A percentile compares a stretch with the other conserved stretches of the same genome.
phyloP scores from a whole-genome alignment of 805 yeast genomes.

The Myxozyma vanderwaltii region DNA sequence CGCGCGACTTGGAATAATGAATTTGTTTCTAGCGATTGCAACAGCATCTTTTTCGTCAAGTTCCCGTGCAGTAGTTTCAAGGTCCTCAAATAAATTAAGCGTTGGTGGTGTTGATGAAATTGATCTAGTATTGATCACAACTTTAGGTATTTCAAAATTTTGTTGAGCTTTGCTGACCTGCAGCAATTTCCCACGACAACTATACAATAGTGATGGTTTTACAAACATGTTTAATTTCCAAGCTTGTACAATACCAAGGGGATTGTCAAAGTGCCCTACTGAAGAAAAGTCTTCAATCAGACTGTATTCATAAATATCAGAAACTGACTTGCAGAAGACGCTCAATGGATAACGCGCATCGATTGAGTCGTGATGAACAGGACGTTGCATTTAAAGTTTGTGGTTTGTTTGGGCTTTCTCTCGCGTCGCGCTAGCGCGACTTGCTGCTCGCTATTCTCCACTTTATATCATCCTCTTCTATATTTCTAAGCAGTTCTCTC shows the following conservation, averaged over 20 bases:
- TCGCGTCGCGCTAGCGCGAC: conserved; percentile 12
- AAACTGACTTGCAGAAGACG: no score
- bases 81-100: not conserved
- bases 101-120: not conserved
- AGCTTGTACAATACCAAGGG: no score
- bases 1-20: conserved; percentile 30
- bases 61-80: conserved; percentile 14
- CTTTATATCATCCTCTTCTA: not conserved
- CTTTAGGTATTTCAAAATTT: not conserved
- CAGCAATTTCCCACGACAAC: no score
- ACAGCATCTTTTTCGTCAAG: conserved; percentile 28
- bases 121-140: not conserved
- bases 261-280: no score
- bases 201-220: no score
- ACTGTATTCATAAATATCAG: no score
- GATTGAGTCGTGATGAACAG: not conserved
- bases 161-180: not conserved
- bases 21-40: conserved; percentile 18
- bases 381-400: not conserved
- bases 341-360: no score
- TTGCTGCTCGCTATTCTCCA: not conserved
- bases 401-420: not conserved
- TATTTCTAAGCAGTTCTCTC: not conserved
- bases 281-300: no score
- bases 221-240: no score